A percentile compares a stretch with the other conserved stretches of the same genome.
Evolutionary conservation across 73 alveolate genomes (phyloP).

Genomic region (Diophrys appendiculata): DNA sequence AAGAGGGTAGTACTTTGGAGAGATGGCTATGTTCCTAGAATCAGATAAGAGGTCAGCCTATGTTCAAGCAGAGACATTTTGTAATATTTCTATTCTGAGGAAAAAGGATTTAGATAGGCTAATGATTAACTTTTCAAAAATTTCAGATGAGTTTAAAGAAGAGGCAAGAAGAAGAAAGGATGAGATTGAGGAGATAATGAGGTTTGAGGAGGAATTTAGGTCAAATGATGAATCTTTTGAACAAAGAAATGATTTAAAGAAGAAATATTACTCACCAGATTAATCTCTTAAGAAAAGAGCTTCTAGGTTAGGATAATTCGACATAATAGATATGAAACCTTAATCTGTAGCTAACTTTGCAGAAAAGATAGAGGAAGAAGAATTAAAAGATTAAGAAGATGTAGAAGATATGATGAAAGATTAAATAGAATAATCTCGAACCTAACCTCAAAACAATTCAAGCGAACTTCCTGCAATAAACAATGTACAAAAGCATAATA

Average conservation of each 20-base stretch:
- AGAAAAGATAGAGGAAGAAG: neutral
- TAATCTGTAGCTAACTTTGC: too few relatives aligned
- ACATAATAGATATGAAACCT: neutral
- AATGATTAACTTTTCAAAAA: slow-evolving; percentile 34
- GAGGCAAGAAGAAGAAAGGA: slow-evolving; percentile 36
- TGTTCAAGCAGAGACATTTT: slow-evolving; percentile 60
- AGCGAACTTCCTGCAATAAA: neutral
- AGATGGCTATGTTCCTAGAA: slow-evolving; percentile 59
- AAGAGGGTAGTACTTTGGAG: slow-evolving; percentile 67
- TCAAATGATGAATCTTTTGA: neutral
- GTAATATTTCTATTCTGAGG: slow-evolving; percentile 40
- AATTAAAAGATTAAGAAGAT: neutral
- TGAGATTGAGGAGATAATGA: slow-evolving; percentile 13
- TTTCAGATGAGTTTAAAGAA: slow-evolving; percentile 29
- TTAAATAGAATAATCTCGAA: too few relatives aligned
- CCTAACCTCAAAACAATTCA: neutral
- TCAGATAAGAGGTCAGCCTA: slow-evolving; percentile 38
- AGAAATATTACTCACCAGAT: neutral
- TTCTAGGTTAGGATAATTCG: neutral
- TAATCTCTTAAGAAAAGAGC: neutral
- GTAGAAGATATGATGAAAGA: neutral
- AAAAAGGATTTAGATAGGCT: slow-evolving; percentile 51
- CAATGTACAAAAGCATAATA: too few relatives aligned
- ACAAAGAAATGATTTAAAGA: neutral
- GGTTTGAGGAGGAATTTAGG: neutral